phyloP scores from a whole-genome alignment of 2,329 filamentous ascomycete species.

The Pseudofabraea citricarpa region DNA sequence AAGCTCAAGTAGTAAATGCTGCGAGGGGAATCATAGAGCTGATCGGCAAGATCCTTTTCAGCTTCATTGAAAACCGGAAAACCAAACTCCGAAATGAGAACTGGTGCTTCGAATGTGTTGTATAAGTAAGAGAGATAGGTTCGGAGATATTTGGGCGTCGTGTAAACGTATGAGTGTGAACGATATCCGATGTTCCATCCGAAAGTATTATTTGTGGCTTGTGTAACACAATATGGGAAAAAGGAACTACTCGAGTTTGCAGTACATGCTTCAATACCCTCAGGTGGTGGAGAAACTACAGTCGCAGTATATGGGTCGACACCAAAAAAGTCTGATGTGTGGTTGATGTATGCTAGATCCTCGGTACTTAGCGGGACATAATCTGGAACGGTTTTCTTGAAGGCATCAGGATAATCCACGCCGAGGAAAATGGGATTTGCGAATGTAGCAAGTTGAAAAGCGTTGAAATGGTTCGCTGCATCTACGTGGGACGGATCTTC shows the following conservation, averaged over 20 bases:
- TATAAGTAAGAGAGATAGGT: conserved; percentile 51
- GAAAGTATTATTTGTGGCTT: conserved; percentile 37
- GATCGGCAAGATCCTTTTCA: conserved; percentile 35
- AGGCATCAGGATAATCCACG: conserved; percentile 42
- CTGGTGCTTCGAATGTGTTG: conserved; percentile 49
- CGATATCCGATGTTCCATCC: conserved; percentile 57
- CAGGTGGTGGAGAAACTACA: conserved; percentile 40
- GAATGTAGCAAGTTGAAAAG: conserved; percentile 39
- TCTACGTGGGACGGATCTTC: conserved; percentile 6
- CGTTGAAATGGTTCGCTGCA: conserved; percentile 26
- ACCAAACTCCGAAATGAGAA: conserved; percentile 48
- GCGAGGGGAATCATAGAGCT: conserved; percentile 39
- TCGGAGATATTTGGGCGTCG: conserved; percentile 53
- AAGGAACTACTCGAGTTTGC: conserved; percentile 38
- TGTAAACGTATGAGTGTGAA: conserved; percentile 52
- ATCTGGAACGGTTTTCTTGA: conserved; percentile 17
- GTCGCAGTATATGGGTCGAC: conserved; percentile 55
- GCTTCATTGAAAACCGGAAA: conserved; percentile 48
- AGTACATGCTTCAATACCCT: conserved; percentile 43
- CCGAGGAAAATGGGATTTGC: conserved; percentile 48
- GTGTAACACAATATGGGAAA: conserved; percentile 48
- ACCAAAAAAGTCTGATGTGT: conserved; percentile 49
- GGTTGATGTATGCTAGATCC: conserved; percentile 43
- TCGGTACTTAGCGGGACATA: conserved; percentile 37
- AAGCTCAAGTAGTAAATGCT: conserved; percentile 40